Evolutionary conservation across 805 yeast genomes (phyloP).

Genomic region (Tetrapisispora fleetii): DNA sequence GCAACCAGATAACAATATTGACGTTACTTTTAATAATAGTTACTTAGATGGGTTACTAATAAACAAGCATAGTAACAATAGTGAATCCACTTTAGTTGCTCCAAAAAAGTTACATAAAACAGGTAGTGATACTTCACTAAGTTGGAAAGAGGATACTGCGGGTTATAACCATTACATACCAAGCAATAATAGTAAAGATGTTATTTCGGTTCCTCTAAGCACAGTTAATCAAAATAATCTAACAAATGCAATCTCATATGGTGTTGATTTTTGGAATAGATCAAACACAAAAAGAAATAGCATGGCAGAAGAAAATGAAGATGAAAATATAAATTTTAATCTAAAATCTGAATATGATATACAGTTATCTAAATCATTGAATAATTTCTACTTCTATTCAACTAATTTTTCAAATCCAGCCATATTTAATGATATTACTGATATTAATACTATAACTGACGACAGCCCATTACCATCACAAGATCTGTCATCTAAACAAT

Average conservation of each 20-base stretch:
- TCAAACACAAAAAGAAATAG: neutral
- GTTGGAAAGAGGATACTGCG: neutral
- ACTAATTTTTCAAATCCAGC: neutral
- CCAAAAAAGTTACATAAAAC: neutral
- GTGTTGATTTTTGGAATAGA: conserved; percentile 22
- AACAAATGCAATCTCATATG: conserved; percentile 24
- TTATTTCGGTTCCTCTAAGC: conserved; percentile 11
- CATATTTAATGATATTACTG: neutral
- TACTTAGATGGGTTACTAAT: neutral
- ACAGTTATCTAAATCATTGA: conserved; percentile 17
- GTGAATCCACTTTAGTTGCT: conserved; percentile 1
- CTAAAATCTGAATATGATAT: neutral
- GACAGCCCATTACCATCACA: neutral
- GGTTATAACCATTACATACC: neutral
- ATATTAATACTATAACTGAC: neutral
- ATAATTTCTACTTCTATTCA: conserved; percentile 19
- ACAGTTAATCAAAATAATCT: conserved; percentile 7
- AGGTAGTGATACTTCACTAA: neutral
- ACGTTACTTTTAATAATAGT: neutral
- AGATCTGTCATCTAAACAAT: neutral
- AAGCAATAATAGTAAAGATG: conserved; percentile 5
- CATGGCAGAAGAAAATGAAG: neutral
- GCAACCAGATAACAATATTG: neutral
- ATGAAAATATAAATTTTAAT: conserved; percentile 8
- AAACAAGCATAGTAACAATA: neutral